Evolutionary conservation across 148 eudicot genomes (phyloP).

Genomic region (Mesembryanthemum crystallinum): DNA sequence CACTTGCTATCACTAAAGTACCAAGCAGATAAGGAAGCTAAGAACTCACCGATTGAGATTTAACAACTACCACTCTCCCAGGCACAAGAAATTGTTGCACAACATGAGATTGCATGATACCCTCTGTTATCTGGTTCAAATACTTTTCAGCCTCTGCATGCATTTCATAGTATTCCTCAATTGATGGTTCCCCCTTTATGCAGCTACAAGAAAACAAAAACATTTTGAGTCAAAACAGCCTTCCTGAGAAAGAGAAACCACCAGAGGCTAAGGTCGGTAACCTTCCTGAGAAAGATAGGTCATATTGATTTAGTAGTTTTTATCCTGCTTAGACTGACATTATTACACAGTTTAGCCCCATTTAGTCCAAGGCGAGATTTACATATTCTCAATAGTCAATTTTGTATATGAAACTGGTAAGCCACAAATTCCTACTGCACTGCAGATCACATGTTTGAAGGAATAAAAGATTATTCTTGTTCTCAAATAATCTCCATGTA

Average conservation of each 20-base stretch:
- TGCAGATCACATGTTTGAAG: background rate
- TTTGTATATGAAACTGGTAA: background rate
- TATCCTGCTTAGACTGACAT: background rate
- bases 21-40: background rate
- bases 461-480: no score
- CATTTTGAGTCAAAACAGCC: conserved; percentile 1
- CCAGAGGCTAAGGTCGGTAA: no score
- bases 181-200: conserved; percentile 90
- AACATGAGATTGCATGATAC: conserved; percentile 63
- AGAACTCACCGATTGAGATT: conserved; percentile 78
- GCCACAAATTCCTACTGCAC: background rate
- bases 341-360: background rate
- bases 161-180: conserved; percentile 82
- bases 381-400: background rate
- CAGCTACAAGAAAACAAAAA: conserved; percentile 52
- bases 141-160: conserved; percentile 67
- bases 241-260: background rate
- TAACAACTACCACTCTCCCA: conserved; percentile 85
- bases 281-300: background rate
- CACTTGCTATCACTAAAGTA: background rate
- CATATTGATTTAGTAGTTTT: background rate
- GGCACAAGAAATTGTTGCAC: conserved; percentile 63
- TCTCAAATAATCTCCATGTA: no score
- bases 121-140: conserved; percentile 63
- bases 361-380: background rate